phyloP scores from a whole-genome alignment of 345 rosid genomes.

The Fremontodendron californicum region DNA sequence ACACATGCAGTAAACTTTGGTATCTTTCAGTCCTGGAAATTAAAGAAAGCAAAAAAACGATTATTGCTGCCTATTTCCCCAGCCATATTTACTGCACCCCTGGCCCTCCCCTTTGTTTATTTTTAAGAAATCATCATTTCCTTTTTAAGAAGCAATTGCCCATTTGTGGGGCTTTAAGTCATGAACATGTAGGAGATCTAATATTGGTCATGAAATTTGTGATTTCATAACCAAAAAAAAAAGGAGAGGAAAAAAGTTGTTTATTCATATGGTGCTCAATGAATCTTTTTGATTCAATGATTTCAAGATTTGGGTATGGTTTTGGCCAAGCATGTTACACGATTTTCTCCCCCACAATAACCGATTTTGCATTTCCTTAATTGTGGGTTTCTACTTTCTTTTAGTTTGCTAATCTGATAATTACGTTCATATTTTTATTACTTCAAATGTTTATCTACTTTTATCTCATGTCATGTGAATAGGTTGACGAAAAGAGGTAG shows the following conservation, averaged over 20 bases:
- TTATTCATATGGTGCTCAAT: not conserved
- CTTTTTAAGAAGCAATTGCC: not conserved
- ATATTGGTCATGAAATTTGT: not conserved
- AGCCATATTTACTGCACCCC: not conserved
- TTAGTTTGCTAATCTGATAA: not conserved
- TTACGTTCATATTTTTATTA: no score
- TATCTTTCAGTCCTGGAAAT: not conserved
- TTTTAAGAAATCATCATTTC: not conserved
- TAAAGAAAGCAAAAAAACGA: no score
- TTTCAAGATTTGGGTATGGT: not conserved
- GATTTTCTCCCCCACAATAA: not conserved
- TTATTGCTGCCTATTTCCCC: not conserved
- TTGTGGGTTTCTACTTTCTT: no score
- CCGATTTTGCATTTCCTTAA: not conserved
- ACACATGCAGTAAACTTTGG: not conserved
- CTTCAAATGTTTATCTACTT: not conserved
- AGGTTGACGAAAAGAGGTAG: not conserved
- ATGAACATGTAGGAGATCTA: not conserved
- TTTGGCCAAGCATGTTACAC: not conserved
- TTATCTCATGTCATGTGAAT: not conserved
- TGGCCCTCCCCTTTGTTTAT: no score
- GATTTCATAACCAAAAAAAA: not conserved
- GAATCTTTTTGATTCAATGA: not conserved
- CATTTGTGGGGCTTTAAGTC: not conserved
- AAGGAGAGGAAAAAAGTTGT: not conserved